phyloP scores from a whole-genome alignment of 345 rosid species.

The Dovyalis caffra region DNA sequence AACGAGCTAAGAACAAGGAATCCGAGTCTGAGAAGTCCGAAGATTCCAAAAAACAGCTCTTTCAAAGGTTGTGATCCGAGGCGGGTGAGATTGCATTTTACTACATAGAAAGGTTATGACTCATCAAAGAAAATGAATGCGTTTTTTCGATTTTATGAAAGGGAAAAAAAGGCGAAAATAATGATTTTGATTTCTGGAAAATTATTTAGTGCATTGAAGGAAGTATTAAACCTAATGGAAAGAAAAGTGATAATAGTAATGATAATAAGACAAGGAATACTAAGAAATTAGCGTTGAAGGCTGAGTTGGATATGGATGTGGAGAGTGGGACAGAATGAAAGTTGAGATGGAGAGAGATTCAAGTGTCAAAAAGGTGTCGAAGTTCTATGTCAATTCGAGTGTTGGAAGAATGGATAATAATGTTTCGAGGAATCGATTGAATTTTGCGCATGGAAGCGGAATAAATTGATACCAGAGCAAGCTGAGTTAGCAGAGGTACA shows the following conservation, averaged over 20 bases:
- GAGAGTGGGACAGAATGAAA: neutral
- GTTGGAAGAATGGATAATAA: slow-evolving; percentile 15
- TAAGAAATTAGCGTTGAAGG: too few relatives aligned
- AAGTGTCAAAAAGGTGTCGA: neutral
- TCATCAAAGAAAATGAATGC: slow-evolving; percentile 37
- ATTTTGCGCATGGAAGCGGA: slow-evolving; percentile 13
- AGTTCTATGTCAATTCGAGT: neutral
- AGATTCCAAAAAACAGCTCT: neutral
- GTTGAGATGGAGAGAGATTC: slow-evolving; percentile 4
- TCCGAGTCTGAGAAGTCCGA: neutral
- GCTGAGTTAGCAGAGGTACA: slow-evolving; percentile 10
- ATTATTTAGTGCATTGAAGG: too few relatives aligned
- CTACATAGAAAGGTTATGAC: slow-evolving; percentile 30
- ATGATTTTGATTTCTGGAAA: too few relatives aligned
- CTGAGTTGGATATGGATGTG: neutral
- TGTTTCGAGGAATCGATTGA: slow-evolving; percentile 12
- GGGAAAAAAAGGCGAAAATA: too few relatives aligned
- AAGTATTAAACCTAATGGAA: too few relatives aligned
- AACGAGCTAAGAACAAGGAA: too few relatives aligned
- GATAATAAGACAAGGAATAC: too few relatives aligned
- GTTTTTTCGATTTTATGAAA: slow-evolving; percentile 26
- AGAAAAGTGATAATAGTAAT: too few relatives aligned
- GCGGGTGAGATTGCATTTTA: slow-evolving; percentile 47
- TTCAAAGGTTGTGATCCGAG: neutral
- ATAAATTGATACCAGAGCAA: slow-evolving; percentile 18